Conservation (phyloP, 2,329 filamentous ascomycete genomes). For the Amylocarpus encephaloides region DNA sequence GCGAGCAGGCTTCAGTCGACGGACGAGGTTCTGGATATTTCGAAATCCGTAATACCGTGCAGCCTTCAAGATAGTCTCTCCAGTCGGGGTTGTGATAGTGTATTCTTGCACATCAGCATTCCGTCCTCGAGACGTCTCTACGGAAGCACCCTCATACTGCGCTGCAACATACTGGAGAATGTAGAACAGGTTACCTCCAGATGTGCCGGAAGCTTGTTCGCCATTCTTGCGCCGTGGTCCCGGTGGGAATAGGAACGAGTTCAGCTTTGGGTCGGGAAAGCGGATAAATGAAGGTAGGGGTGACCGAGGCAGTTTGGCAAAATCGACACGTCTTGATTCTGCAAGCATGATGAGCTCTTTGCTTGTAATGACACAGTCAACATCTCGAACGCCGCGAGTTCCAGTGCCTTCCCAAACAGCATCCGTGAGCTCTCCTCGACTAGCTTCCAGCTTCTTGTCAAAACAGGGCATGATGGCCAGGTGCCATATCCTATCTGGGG, state of each 20-base stretch:
- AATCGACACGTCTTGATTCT: slow-evolving; percentile 69
- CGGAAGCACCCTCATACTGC: slow-evolving; percentile 62
- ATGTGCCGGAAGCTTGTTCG: slow-evolving; percentile 62
- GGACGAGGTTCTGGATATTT: slow-evolving; percentile 96
- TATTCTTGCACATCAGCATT: slow-evolving; percentile 93
- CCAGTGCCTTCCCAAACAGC: slow-evolving; percentile 57
- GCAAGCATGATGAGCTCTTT: slow-evolving; percentile 90
- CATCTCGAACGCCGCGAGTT: slow-evolving; percentile 65
- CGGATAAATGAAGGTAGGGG: slow-evolving; percentile 44
- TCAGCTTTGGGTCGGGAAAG: slow-evolving; percentile 69
- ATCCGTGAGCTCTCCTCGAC: slow-evolving; percentile 84
- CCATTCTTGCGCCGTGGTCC: slow-evolving; percentile 37
- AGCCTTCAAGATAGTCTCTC: slow-evolving; percentile 63
- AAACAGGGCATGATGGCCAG: slow-evolving; percentile 97
- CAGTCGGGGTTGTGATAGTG: slow-evolving; percentile 51
- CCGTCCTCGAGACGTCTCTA: slow-evolving; percentile 68
- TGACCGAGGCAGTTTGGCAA: slow-evolving; percentile 62
- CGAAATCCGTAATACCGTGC: slow-evolving; percentile 95
- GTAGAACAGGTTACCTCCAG: slow-evolving; percentile 83
- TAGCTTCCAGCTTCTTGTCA: slow-evolving; percentile 97
- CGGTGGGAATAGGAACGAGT: slow-evolving; percentile 69
- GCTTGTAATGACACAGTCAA: slow-evolving; percentile 96
- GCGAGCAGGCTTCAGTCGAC: slow-evolving; percentile 77
- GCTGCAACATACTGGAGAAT: slow-evolving; percentile 70
- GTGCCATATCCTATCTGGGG: slow-evolving; percentile 84